Evolutionary conservation across 2,329 filamentous ascomycete genomes (phyloP), one percentile per base, ranked within the genome.

Genomic region (Coleophoma eucalyptorum): DNA sequence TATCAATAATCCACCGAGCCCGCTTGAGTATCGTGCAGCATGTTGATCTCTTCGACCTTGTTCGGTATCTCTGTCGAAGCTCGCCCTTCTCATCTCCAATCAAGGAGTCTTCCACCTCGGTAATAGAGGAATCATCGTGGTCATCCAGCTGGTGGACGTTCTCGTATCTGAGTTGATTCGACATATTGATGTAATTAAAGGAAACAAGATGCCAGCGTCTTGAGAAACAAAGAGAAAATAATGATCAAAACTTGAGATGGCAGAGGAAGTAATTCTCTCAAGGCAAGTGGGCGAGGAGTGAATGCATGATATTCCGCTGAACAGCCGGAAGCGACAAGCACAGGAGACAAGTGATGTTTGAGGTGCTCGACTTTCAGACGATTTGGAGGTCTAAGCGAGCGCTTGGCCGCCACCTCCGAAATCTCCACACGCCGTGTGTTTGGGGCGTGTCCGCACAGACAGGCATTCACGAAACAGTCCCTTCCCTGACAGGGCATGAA

Each of bases 51-150:
- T 52, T 59, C 31, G 59, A 59, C 44, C 53, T 56, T 35, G n/a
- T 46, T 21, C 54, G 53, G 43, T 45, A 58, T 43, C 55, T 51
- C 41, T 62, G 57, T 37, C 63, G 57, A 32, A 65, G 59, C 62
- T 65, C 65, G 38, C 64, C 60, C 59, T 71, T 69, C 50, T 66
- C 67, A 21, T 69, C 67, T 47, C 66, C 67, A 60, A 73, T 69
- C 46, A 74, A 57, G 5, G 69, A 71, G 50, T 67, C 70, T 50
- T 67, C 65, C 19, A 73, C 69, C 54, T 73, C 71, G 49, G 70
- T 73, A 60, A 65, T 69, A 43, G 62, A 66, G 35, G 58, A 55
- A 20, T 66, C 60, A 21, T 67, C 65, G 19, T 68, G 64, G 46
- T 65, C 61, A 43, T 70, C 67, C 26, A 26, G 10, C n/a, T 66